Percentiles rank a stretch among this genome's conserved stretches.
phyloP scores from a whole-genome alignment of 2,329 filamentous ascomycete genomes.

The Xylariomycetidae sp. region DNA sequence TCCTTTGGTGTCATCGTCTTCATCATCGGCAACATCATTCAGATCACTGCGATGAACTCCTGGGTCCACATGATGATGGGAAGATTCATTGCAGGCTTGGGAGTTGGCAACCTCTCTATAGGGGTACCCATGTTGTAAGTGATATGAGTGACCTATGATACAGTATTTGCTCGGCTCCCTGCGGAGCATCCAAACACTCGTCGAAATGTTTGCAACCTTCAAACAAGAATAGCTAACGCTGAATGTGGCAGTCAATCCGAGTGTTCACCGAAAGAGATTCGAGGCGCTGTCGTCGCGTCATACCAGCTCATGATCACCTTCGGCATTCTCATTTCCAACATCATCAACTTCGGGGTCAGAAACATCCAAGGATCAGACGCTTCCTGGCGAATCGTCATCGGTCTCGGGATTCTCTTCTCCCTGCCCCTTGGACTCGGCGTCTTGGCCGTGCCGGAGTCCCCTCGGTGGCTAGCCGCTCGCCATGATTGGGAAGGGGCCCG shows the following conservation, averaged over 20 bases:
- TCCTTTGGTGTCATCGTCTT: constrained; percentile 52
- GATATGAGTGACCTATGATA: no score
- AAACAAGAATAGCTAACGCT: no score
- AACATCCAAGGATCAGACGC: constrained; percentile 34
- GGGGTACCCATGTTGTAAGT: constrained; percentile 65
- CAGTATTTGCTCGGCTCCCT: no score
- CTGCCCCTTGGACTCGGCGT: constrained; percentile 49
- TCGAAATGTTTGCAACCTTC: no score
- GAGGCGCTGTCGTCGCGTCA: constrained; percentile 60
- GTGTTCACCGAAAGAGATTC: constrained; percentile 56
- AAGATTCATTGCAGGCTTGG: constrained; percentile 62
- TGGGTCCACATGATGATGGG: constrained; percentile 67
- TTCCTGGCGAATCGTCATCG: constrained; percentile 61
- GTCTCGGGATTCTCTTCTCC: constrained; percentile 48
- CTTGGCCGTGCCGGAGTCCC: constrained; percentile 50
- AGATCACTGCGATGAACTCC: constrained; percentile 52
- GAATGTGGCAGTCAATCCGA: no score
- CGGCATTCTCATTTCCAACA: constrained; percentile 57
- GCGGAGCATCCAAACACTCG: no score
- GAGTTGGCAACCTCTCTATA: constrained; percentile 62
- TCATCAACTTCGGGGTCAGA: constrained; percentile 49
- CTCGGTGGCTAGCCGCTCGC: constrained; percentile 49
- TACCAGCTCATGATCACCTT: constrained; percentile 73
- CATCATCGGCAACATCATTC: constrained; percentile 60
- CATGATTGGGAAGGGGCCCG: constrained; percentile 44